Conservation (phyloP, 768 basidiomycete species). For the Cubamyces sp. region DNA sequence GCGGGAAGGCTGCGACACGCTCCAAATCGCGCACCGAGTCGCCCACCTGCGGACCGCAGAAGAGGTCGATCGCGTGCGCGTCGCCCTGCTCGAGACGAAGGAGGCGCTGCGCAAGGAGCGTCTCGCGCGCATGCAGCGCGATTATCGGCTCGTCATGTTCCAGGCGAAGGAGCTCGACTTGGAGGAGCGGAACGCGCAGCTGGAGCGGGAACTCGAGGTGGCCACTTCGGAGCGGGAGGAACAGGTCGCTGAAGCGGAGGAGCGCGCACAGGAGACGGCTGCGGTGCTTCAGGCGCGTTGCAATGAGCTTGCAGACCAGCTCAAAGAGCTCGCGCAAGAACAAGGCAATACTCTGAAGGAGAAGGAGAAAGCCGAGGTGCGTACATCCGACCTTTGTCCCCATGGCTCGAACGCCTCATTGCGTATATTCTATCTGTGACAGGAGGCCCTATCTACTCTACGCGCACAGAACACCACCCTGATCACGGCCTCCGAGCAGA, state of each 20-base stretch:
- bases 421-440: background rate
- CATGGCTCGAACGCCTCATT: background rate
- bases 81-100: slow-evolving; percentile 55
- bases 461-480: slow-evolving; percentile 56
- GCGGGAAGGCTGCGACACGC: slow-evolving; percentile 63
- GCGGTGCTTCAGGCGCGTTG: slow-evolving; percentile 38
- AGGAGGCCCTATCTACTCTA: slow-evolving; percentile 48
- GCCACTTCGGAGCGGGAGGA: slow-evolving; percentile 46
- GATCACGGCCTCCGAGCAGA: slow-evolving; percentile 49
- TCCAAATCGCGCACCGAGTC: slow-evolving; percentile 66
- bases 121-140: slow-evolving; percentile 61
- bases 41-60: slow-evolving; percentile 61
- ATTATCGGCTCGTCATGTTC: slow-evolving; percentile 70
- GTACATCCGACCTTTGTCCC: slow-evolving; percentile 15
- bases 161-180: slow-evolving; percentile 64
- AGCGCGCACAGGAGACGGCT: slow-evolving; percentile 32
- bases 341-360: slow-evolving; percentile 46
- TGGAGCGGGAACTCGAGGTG: slow-evolving; percentile 52
- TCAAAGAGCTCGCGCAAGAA: slow-evolving; percentile 46
- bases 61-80: slow-evolving; percentile 57
- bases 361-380: slow-evolving; percentile 43
- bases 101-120: slow-evolving; percentile 60
- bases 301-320: slow-evolving; percentile 39
- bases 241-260: slow-evolving; percentile 37
- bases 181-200: slow-evolving; percentile 52